phyloP scores from a whole-genome alignment of 108 stramenopile species.

The Nitzschia inconspicua region DNA sequence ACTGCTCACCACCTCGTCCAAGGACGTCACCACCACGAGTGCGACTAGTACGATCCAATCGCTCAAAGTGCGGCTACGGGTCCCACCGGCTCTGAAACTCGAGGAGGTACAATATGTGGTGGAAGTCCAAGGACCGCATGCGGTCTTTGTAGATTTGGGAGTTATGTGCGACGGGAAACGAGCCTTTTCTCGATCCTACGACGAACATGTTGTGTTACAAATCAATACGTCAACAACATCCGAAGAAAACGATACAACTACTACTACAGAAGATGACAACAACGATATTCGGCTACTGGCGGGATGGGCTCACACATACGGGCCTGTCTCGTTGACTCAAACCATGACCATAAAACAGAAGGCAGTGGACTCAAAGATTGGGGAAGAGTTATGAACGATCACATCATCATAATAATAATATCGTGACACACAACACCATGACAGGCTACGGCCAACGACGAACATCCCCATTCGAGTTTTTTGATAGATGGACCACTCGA shows the following conservation, averaged over 20 bases:
- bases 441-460: too few relatives aligned
- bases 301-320: slow-evolving; percentile 40
- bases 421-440: too few relatives aligned
- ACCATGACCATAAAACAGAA: slow-evolving; percentile 4
- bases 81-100: slow-evolving; percentile 18
- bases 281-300: slow-evolving; percentile 21
- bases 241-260: background rate
- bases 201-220: slow-evolving; percentile 18
- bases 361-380: too few relatives aligned
- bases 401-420: too few relatives aligned
- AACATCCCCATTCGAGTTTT: too few relatives aligned
- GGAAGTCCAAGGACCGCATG: slow-evolving; percentile 16
- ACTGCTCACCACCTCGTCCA: background rate
- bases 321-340: slow-evolving; percentile 42
- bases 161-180: slow-evolving; percentile 41
- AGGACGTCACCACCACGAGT: background rate
- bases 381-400: too few relatives aligned
- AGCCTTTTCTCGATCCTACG: slow-evolving; percentile 19
- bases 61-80: slow-evolving; percentile 17
- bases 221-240: slow-evolving; percentile 10
- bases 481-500: too few relatives aligned
- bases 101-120: slow-evolving; percentile 36
- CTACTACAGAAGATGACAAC: background rate
- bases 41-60: slow-evolving; percentile 6
- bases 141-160: slow-evolving; percentile 19